phyloP scores from a whole-genome alignment of 495 filamentous ascomycete genomes.

The Rusavskia elegans region DNA sequence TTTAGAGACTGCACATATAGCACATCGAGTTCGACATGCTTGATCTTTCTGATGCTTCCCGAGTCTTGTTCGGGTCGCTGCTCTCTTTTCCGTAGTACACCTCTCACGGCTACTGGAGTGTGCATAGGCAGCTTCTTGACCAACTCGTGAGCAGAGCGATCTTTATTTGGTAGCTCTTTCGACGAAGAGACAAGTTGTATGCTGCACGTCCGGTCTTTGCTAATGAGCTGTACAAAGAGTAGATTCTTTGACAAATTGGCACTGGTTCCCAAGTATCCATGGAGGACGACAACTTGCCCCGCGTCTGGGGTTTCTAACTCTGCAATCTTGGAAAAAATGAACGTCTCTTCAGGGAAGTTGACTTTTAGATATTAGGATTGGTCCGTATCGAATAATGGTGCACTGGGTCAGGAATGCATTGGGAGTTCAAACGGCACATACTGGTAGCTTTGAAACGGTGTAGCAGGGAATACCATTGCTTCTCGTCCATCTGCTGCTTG shows the following conservation, averaged over 20 bases:
- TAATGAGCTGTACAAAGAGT: slow-evolving; percentile 48
- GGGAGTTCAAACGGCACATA: too few relatives aligned
- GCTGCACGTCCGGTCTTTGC: slow-evolving; percentile 28
- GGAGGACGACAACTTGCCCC: slow-evolving; percentile 40
- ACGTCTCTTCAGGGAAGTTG: slow-evolving; percentile 33
- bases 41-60: slow-evolving; percentile 15
- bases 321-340: slow-evolving; percentile 16
- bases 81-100: slow-evolving; percentile 26
- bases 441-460: too few relatives aligned
- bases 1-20: slow-evolving; percentile 54
- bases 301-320: not conserved
- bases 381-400: not conserved
- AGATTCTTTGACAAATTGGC: slow-evolving; percentile 48
- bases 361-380: slow-evolving; percentile 23
- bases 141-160: slow-evolving; percentile 22
- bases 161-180: slow-evolving; percentile 11
- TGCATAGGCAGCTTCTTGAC: slow-evolving; percentile 32
- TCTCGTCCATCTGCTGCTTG: too few relatives aligned
- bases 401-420: not conserved
- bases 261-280: slow-evolving; percentile 55
- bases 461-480: too few relatives aligned
- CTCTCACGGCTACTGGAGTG: slow-evolving; percentile 36
- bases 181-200: slow-evolving; percentile 39
- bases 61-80: slow-evolving; percentile 13
- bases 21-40: slow-evolving; percentile 44